Percentiles rank a stretch among this genome's conserved stretches.
These are phyloP conservation scores for Parietichytrium sp. DNA, from an alignment of 108 stramenopile species.

Conservation along the genomic window DNA sequence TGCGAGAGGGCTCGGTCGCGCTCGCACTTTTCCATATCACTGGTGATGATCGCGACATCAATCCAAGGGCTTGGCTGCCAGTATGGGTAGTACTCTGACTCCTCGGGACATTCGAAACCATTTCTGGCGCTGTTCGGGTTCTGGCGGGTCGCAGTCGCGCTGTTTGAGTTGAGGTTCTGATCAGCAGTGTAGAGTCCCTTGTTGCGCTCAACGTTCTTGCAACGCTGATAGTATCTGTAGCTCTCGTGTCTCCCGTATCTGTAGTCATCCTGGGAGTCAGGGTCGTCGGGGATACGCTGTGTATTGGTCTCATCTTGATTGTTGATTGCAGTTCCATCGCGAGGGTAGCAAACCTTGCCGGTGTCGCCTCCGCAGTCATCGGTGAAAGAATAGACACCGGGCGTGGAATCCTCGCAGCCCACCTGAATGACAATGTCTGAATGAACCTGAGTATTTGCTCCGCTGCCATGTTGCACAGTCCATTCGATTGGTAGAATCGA, in stretches of 20 bases:
- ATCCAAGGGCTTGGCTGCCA: slow-evolving; percentile 59
- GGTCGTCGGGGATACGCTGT: slow-evolving; percentile 19
- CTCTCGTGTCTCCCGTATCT: slow-evolving; percentile 57
- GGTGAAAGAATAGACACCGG: not conserved
- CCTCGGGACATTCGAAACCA: slow-evolving; percentile 57
- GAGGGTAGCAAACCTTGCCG: slow-evolving; percentile 50
- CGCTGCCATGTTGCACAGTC: slow-evolving; percentile 58
- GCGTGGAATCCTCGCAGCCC: slow-evolving; percentile 48
- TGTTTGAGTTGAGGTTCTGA: slow-evolving; percentile 41
- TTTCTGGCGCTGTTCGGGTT: slow-evolving; percentile 55
- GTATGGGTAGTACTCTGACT: slow-evolving; percentile 60
- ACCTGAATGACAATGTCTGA: slow-evolving; percentile 57
- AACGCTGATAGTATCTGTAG: slow-evolving; percentile 46
- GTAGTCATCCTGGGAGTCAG: slow-evolving; percentile 21
- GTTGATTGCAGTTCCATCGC: slow-evolving; percentile 52
- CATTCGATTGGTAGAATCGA: slow-evolving; percentile 51
- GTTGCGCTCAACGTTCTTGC: slow-evolving; percentile 52
- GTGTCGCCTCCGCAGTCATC: not conserved
- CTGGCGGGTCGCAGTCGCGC: slow-evolving; percentile 52
- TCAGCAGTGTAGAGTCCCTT: slow-evolving; percentile 58
- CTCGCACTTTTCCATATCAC: not conserved
- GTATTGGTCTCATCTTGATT: slow-evolving; percentile 52
- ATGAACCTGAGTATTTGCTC: slow-evolving; percentile 45
- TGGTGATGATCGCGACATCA: slow-evolving; percentile 52
- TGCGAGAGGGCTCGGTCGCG: not conserved